Percentiles rank a stretch among this genome's conserved stretches.
Conservation (phyloP, 805 yeast species). For the Yamadazyma endophytica region DNA sequence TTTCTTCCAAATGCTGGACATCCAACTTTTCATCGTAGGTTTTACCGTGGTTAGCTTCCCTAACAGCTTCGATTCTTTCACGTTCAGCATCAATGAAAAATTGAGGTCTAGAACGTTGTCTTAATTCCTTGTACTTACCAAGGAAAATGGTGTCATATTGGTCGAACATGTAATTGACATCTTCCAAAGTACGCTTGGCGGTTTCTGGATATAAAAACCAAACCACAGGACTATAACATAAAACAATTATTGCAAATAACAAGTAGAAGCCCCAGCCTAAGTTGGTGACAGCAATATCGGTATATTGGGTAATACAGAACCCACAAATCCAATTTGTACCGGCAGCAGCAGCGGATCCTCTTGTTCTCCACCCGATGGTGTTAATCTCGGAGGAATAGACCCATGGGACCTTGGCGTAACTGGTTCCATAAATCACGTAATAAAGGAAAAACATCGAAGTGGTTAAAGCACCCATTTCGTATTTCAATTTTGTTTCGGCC, state of each 20-base stretch:
- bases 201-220: constrained; percentile 71
- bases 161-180: constrained; percentile 12
- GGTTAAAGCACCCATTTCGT: constrained; percentile 14
- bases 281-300: constrained; percentile 11
- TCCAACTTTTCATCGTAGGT: constrained; percentile 5
- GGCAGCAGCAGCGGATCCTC: constrained; percentile 36
- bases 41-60: constrained; percentile 1
- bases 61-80: constrained; percentile 10
- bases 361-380: constrained; percentile 36
- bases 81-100: constrained; percentile 11
- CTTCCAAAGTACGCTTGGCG: constrained; percentile 63
- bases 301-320: constrained; percentile 12
- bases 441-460: constrained; percentile 26
- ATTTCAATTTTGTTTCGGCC: constrained; percentile 19
- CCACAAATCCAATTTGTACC: constrained; percentile 35
- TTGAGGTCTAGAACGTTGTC: constrained; percentile 12
- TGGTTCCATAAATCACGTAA: constrained; percentile 36
- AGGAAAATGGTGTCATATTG: constrained; percentile 12
- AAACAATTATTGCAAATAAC: constrained; percentile 10
- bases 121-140: constrained; percentile 11
- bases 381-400: constrained; percentile 34
- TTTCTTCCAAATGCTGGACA: constrained; percentile 3
- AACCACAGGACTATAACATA: constrained; percentile 16
- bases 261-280: constrained; percentile 13
- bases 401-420: constrained; percentile 42